A percentile compares a stretch with the other conserved stretches of the same genome.
phyloP scores from a whole-genome alignment of 2,329 filamentous ascomycete genomes.

The Periglandula ipomoeae region DNA sequence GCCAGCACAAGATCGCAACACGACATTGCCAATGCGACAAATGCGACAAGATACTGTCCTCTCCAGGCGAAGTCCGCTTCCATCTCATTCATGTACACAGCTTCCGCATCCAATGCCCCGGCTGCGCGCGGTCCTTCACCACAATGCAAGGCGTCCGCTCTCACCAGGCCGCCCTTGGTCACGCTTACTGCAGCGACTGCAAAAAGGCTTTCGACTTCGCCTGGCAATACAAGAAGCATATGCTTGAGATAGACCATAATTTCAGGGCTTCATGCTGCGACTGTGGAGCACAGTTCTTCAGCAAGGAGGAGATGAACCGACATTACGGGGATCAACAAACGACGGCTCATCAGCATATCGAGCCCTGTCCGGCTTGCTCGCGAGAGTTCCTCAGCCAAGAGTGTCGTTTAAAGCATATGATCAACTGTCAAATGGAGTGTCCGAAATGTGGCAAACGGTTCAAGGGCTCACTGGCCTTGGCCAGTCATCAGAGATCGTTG shows the following conservation, averaged over 20 bases:
- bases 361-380: background rate
- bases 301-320: background rate
- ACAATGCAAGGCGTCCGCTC: background rate
- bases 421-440: background rate
- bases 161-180: background rate
- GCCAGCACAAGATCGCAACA: background rate
- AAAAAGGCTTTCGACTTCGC: background rate
- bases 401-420: background rate
- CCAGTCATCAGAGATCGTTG: conserved; percentile 4
- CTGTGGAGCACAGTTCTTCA: conserved; percentile 3
- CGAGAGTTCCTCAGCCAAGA: background rate
- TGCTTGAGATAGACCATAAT: background rate
- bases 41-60: background rate
- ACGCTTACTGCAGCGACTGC: background rate
- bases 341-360: background rate
- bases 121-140: background rate
- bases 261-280: conserved; percentile 7
- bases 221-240: background rate
- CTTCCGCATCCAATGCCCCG: background rate
- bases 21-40: background rate
- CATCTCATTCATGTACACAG: background rate
- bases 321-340: background rate
- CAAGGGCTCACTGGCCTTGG: background rate
- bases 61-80: background rate
- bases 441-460: conserved; percentile 2